Percentiles rank a stretch among this genome's conserved stretches.
phyloP scores from a whole-genome alignment of 23 red algal genomes.

The Gracilaria gracilis region DNA sequence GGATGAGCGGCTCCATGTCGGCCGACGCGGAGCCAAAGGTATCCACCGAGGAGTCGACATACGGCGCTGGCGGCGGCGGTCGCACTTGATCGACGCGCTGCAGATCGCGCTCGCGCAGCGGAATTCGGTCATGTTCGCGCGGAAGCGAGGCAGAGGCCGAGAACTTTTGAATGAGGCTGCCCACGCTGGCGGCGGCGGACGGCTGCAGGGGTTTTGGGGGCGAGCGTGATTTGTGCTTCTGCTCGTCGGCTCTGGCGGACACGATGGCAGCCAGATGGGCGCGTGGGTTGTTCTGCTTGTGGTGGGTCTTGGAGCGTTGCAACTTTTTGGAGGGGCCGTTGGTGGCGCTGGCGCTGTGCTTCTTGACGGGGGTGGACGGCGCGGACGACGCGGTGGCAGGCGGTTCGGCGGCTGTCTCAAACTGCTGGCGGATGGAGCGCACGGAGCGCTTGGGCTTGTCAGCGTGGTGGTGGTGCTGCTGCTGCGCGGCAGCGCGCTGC shows the following conservation, averaged over 20 bases:
- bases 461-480: background rate
- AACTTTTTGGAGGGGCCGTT: background rate
- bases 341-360: background rate
- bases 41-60: constrained; percentile 43
- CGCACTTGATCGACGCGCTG: constrained; percentile 28
- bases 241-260: constrained; percentile 19
- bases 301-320: constrained; percentile 8
- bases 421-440: constrained; percentile 59
- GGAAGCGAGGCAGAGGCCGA: background rate
- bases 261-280: constrained; percentile 63
- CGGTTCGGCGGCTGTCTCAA: constrained; percentile 20
- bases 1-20: constrained; percentile 45
- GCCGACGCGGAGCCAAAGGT: constrained; percentile 65
- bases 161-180: constrained; percentile 62
- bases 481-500: constrained; percentile 7
- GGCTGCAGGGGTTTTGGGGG: background rate
- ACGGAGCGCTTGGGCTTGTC: constrained; percentile 49
- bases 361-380: constrained; percentile 47
- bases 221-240: background rate
- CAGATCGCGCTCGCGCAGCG: constrained; percentile 63
- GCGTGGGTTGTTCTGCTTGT: background rate
- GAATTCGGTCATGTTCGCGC: constrained; percentile 25
- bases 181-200: constrained; percentile 27
- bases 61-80: background rate
- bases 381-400: constrained; percentile 41